Evolutionary conservation across 306 rosid species (phyloP), one percentile per base, ranked within the genome.

Genomic region (Cicer judaicum): DNA sequence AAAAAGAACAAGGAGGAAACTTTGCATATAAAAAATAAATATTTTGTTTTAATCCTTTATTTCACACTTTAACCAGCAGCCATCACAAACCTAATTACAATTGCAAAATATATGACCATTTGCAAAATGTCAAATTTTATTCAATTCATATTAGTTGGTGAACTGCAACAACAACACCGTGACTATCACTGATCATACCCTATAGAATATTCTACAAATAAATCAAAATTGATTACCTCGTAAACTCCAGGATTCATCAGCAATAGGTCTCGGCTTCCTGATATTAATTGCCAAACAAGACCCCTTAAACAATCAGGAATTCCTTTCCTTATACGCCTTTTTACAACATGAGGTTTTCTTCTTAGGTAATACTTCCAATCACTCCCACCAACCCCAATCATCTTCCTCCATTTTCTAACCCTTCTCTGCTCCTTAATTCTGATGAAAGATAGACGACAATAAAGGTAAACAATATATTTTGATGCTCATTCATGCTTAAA

Each of bases 291-390:
- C 99, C 99, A 94, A 40, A 94, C 99, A 49, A 92, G 96, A 40
- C 99, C 99, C 76, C 97, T 86, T 83, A 94, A 87, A 85, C 99
- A 94, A 90, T 94, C 99, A 47, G 99, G 99, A 84, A 94, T 94
- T 76, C 99, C 99, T 90, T 94, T 92, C 80, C 97, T 88, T 79
- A 94, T 92, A 19, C 99, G 96, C 84, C 99, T 85, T 85, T 86
- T 89, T 77, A 94, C 97, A 76, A 94, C 96, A 68, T 94, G 82
- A 78, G 91, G 96, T 81, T 92, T 94, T 87, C 88, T 87, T 82
- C 97, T 88, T 46, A 81, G 76, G 84, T 92, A 92, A 83, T 90
- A 89, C 81, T 94, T 94, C 99, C 99, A 92, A 71, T 94, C 99
- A 87, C 99, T 92, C 77, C 99, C 99, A 73, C 98, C 98, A 59